Percentiles rank a stretch among this genome's conserved stretches.
These are phyloP conservation scores for Boletus vermiculosoides DNA, from an alignment of 768 basidiomycete species.

Conservation along the genomic window DNA sequence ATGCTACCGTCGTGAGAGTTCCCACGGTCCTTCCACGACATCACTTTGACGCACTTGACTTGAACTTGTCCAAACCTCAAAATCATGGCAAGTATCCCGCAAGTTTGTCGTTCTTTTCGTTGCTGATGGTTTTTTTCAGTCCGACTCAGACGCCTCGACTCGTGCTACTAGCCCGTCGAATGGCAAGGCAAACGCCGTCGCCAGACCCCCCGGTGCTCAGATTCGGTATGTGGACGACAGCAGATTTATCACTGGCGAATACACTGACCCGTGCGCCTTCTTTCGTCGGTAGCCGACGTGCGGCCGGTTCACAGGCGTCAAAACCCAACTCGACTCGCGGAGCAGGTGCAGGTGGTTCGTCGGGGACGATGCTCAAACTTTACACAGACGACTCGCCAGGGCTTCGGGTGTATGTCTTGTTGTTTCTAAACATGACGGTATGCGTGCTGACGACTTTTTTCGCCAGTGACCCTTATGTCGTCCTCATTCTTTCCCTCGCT, in stretches of 20 bases:
- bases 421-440: not conserved
- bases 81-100: slow-evolving; percentile 34
- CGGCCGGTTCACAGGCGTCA: slow-evolving; percentile 59
- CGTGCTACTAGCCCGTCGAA: slow-evolving; percentile 41
- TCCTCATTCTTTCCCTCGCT: slow-evolving; percentile 90
- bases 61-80: slow-evolving; percentile 7
- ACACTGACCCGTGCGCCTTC: not conserved
- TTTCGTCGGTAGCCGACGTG: slow-evolving; percentile 57
- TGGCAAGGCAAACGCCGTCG: slow-evolving; percentile 49
- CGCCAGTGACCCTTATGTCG: slow-evolving; percentile 90
- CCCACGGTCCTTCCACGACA: slow-evolving; percentile 28
- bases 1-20: slow-evolving; percentile 6
- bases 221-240: slow-evolving; percentile 57
- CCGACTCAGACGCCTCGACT: slow-evolving; percentile 72
- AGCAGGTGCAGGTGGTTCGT: slow-evolving; percentile 93
- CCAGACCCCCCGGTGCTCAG: slow-evolving; percentile 76
- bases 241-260: not conserved
- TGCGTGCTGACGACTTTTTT: slow-evolving; percentile 6
- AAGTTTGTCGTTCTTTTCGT: not conserved
- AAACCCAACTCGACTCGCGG: slow-evolving; percentile 86
- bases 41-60: not conserved
- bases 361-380: slow-evolving; percentile 97
- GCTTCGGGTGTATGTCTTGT: slow-evolving; percentile 85
- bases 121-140: slow-evolving; percentile 41
- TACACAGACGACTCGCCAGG: slow-evolving; percentile 99